Percentiles rank a stretch among this genome's conserved stretches.
phyloP scores from a whole-genome alignment of 1,284 basidiomycete species.

The Rhodotorula mucilaginosa region DNA sequence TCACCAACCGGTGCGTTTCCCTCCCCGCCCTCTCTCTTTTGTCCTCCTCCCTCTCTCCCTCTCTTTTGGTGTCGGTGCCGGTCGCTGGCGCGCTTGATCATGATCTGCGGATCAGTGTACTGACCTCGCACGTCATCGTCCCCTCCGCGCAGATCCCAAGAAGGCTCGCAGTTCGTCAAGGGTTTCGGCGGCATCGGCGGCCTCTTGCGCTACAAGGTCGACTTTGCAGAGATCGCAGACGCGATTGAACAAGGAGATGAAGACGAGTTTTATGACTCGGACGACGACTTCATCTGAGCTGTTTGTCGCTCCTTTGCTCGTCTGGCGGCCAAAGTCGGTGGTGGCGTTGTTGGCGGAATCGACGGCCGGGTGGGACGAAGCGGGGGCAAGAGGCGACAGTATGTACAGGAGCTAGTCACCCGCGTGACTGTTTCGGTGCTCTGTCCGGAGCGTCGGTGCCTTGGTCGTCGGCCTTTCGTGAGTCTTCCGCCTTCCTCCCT shows the following conservation, averaged over 20 bases:
- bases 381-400: background rate
- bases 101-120: background rate
- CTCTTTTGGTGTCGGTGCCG: constrained; percentile 21
- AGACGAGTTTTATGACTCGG: constrained; percentile 26
- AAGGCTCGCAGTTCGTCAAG: constrained; percentile 97
- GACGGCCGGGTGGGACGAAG: background rate
- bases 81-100: no score
- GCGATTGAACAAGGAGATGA: constrained; percentile 39
- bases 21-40: background rate
- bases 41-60: constrained; percentile 24
- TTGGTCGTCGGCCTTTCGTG: background rate
- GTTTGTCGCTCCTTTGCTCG: constrained; percentile 3
- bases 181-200: constrained; percentile 98
- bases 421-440: background rate
- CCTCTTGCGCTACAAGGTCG: constrained; percentile 90
- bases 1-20: constrained; percentile 50
- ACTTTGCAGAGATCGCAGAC: constrained; percentile 66
- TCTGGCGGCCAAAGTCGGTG: background rate
- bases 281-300: constrained; percentile 20
- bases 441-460: background rate
- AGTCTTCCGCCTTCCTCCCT: background rate
- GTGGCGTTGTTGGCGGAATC: background rate
- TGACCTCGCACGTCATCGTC: background rate
- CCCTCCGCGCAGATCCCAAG: constrained; percentile 64
- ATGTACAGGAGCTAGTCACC: background rate